phyloP scores from a whole-genome alignment of 768 basidiomycete genomes.

The Leccinum subgranulosum region DNA sequence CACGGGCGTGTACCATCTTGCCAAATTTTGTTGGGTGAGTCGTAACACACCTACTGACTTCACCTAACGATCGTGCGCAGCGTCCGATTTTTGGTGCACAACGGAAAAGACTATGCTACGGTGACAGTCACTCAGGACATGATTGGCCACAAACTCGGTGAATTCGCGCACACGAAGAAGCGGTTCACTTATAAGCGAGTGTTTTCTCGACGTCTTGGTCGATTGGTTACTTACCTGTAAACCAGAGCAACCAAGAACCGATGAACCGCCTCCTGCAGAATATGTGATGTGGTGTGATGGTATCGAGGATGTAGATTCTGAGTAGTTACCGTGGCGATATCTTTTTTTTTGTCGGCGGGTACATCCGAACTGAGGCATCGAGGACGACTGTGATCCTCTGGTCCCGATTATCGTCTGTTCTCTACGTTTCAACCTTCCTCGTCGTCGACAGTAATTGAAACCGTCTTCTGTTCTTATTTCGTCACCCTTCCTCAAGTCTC shows the following conservation, averaged over 20 bases:
- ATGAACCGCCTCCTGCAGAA: neutral
- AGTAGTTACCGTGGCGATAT: constrained; percentile 32
- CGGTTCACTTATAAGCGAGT: constrained; percentile 83
- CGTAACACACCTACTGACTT: neutral
- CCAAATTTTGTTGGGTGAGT: constrained; percentile 94
- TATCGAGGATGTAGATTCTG: neutral
- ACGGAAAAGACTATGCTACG: constrained; percentile 86
- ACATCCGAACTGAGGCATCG: constrained; percentile 25
- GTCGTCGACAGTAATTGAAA: neutral
- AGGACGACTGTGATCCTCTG: neutral
- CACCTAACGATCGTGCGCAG: constrained; percentile 35
- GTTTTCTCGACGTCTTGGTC: neutral
- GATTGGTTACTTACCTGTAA: neutral
- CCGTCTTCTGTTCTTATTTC: neutral
- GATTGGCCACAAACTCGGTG: constrained; percentile 97
- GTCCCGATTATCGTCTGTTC: neutral
- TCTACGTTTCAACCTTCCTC: neutral
- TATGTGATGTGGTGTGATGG: neutral
- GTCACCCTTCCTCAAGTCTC: neutral
- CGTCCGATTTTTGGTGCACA: constrained; percentile 88
- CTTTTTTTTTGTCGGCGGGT: constrained; percentile 20
- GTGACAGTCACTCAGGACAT: constrained; percentile 92
- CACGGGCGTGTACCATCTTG: constrained; percentile 86
- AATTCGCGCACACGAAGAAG: constrained; percentile 90
- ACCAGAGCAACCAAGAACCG: neutral